phyloP scores from a whole-genome alignment of 495 filamentous ascomycete species.

The Podospora conica region DNA sequence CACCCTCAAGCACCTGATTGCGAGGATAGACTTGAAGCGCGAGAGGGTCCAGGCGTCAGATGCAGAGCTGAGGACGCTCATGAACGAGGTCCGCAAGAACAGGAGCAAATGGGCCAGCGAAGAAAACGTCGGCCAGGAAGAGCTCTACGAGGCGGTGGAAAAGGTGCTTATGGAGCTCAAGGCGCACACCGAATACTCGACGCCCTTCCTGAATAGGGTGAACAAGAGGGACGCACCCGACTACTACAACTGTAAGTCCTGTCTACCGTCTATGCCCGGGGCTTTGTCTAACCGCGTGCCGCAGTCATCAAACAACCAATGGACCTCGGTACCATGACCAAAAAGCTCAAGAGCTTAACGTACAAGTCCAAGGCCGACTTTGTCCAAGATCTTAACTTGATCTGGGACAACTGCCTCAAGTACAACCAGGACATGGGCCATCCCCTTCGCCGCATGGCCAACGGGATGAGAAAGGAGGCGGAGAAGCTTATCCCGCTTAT shows the following conservation, averaged over 20 bases:
- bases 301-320: constrained; percentile 94
- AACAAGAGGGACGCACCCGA: constrained; percentile 96
- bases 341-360: constrained; percentile 80
- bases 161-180: constrained; percentile 95
- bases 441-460: constrained; percentile 83
- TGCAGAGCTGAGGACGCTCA: constrained; percentile 80
- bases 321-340: constrained; percentile 97
- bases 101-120: constrained; percentile 98
- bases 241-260: constrained; percentile 72
- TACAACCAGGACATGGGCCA: constrained; percentile 91
- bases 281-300: constrained; percentile 21
- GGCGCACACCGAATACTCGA: constrained; percentile 92
- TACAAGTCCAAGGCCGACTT: constrained; percentile 97
- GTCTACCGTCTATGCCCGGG: neutral
- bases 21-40: constrained; percentile 86
- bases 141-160: constrained; percentile 93
- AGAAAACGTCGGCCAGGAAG: constrained; percentile 93
- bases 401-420: constrained; percentile 92
- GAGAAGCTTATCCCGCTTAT: constrained; percentile 93
- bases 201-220: constrained; percentile 83
- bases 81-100: constrained; percentile 96
- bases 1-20: constrained; percentile 93
- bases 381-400: constrained; percentile 84
- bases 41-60: constrained; percentile 84
- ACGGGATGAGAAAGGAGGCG: constrained; percentile 93